Base-by-base conservation (phyloP, 257 asterid species). In the Thymus quinquecostatus region DNA sequence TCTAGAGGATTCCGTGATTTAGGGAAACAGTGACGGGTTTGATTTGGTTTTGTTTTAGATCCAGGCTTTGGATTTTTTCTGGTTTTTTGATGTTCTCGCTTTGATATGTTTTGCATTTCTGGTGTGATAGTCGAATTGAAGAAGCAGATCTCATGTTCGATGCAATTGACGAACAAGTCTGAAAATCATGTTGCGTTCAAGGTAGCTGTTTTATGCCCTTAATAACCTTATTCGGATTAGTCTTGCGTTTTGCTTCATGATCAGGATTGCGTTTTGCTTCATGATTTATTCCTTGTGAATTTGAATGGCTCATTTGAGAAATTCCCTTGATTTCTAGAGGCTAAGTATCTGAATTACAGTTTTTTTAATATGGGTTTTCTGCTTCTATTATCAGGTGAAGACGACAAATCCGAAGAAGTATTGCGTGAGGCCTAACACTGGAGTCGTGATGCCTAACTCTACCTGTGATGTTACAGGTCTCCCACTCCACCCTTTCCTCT, bases 131-230 rank as follows among this genome's bases (percentile, higher is more conserved):
- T 91, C 58, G 96, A 88, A 82, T 79, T 88, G 90, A 88, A 84
- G 90, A 88, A 86, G 87, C 97, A 88, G 92, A 91, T 91, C 92
- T 73, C 90, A 57, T 88, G 97, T 78, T 81, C 94, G 66, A 71
- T 91, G 88, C 87, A 81, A 79, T 79, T 91, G 62, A 72, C 83
- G 51, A 91, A 91, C 87, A 91, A 82, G 69, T 70, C 92, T 1
- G 89, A 86, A 47, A 80, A 72, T 64, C 64, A 75, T 79, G 89
- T 88, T 65, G 96, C 97, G 4, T 91, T 88, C 84, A 91, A 91
- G 97, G 97, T 91, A 88, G 44, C 41, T 66, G 8, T 58, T 56
- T 48, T 32, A 43, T 33, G 33, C 33, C 66, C 47, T 41, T 54
- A 45, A 11, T 53, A 10, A 14, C 5, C 51, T 69, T 14, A 12